phyloP scores from a whole-genome alignment of 1,284 basidiomycete genomes.

The Flammula alnicola region DNA sequence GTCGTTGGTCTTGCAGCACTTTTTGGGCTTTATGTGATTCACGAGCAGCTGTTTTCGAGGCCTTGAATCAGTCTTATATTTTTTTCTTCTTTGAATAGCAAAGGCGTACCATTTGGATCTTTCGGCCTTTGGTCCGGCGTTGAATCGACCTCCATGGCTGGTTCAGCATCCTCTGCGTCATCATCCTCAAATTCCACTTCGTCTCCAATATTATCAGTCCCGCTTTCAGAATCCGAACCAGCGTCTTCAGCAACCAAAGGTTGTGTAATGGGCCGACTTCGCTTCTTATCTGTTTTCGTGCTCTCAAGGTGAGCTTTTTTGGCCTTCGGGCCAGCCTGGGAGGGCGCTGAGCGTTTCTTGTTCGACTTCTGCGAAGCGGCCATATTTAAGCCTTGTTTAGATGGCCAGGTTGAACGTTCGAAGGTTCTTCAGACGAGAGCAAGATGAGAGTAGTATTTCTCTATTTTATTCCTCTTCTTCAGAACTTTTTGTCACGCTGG shows the following conservation, averaged over 20 bases:
- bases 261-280: constrained; percentile 57
- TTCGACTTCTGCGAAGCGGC: constrained; percentile 22
- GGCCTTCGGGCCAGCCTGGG: constrained; percentile 49
- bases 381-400: constrained; percentile 17
- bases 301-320: constrained; percentile 56
- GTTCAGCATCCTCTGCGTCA: constrained; percentile 35
- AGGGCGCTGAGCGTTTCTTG: constrained; percentile 55
- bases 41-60: constrained; percentile 48
- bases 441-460: not conserved
- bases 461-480: not conserved
- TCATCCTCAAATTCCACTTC: constrained; percentile 38
- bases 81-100: not conserved
- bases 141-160: constrained; percentile 34
- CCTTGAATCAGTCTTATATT: constrained; percentile 7
- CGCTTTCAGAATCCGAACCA: constrained; percentile 37
- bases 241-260: constrained; percentile 28
- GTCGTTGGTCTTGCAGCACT: constrained; percentile 63
- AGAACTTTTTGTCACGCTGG: constrained; percentile 8
- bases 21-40: constrained; percentile 76
- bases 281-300: constrained; percentile 43
- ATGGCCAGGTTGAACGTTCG: constrained; percentile 27
- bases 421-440: not conserved
- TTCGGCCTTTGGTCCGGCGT: constrained; percentile 38
- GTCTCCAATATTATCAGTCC: constrained; percentile 34
- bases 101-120: constrained; percentile 63